A percentile compares a stretch with the other conserved stretches of the same genome.
phyloP scores from a whole-genome alignment of 257 asterid genomes.

The Petunia axillaris region DNA sequence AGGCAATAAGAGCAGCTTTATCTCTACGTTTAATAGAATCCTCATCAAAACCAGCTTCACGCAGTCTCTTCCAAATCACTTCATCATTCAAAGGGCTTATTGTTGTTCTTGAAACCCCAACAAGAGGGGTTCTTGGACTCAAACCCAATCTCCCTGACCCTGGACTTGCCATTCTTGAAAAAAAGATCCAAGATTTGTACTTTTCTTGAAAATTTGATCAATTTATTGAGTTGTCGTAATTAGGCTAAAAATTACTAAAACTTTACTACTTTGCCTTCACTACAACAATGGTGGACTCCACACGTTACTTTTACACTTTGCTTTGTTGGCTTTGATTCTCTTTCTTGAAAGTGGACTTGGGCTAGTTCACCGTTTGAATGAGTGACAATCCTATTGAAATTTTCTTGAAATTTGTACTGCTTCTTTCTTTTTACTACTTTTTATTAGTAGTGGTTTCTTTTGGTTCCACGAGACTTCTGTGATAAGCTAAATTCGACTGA shows the following conservation, averaged over 20 bases:
- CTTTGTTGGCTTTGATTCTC: slow-evolving; percentile 5
- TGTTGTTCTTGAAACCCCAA: slow-evolving; percentile 59
- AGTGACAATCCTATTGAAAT: background rate
- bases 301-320: background rate
- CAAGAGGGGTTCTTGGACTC: slow-evolving; percentile 44
- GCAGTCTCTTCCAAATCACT: slow-evolving; percentile 75
- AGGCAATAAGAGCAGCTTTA: slow-evolving; percentile 87
- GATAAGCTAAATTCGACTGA: background rate
- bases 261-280: slow-evolving; percentile 6
- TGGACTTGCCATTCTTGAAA: slow-evolving; percentile 53
- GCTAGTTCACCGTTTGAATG: slow-evolving; percentile 23
- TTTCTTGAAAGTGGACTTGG: background rate
- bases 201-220: background rate
- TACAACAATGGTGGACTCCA: slow-evolving; percentile 44
- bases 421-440: too few relatives aligned
- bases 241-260: background rate
- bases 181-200: background rate
- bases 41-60: slow-evolving; percentile 92
- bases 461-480: background rate
- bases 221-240: background rate
- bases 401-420: background rate
- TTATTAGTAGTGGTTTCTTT: background rate
- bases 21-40: slow-evolving; percentile 91
- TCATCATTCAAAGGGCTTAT: slow-evolving; percentile 73
- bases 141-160: slow-evolving; percentile 57